Percentiles rank a stretch among this genome's conserved stretches.
Conservation (phyloP, 176 grass and related monocot genomes). For the Neostapfia colusana region DNA sequence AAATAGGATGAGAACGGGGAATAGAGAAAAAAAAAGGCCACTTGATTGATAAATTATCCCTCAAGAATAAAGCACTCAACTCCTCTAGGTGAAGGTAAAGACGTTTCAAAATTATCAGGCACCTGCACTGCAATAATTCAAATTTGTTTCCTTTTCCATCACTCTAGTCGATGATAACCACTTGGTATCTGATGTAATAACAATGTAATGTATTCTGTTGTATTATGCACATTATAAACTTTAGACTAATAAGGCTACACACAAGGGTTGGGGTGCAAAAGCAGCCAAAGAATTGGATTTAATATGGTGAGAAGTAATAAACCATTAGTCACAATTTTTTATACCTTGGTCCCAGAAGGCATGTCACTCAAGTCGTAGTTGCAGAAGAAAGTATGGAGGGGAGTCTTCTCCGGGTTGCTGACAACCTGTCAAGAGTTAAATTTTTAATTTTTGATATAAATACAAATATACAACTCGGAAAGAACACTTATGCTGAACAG, state of each 20-base stretch:
- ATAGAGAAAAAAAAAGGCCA: constrained; percentile 16
- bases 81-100: constrained; percentile 6
- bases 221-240: no score
- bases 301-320: constrained; percentile 8
- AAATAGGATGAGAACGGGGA: constrained; percentile 43
- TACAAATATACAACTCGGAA: neutral
- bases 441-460: constrained; percentile 3
- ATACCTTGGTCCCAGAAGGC: constrained; percentile 94
- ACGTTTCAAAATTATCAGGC: neutral
- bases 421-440: constrained; percentile 62
- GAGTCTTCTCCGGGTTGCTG: constrained; percentile 97
- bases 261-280: neutral
- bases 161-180: neutral
- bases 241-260: constrained; percentile 14
- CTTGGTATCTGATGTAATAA: neutral
- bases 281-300: neutral
- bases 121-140: constrained; percentile 15
- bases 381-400: constrained; percentile 95
- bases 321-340: constrained; percentile 1
- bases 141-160: neutral
- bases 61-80: neutral
- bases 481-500: neutral
- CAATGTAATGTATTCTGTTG: no score
- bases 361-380: constrained; percentile 97
- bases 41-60: constrained; percentile 12